Conservation (phyloP, 2,329 filamentous ascomycete species). For the Ophiostoma quercus region DNA sequence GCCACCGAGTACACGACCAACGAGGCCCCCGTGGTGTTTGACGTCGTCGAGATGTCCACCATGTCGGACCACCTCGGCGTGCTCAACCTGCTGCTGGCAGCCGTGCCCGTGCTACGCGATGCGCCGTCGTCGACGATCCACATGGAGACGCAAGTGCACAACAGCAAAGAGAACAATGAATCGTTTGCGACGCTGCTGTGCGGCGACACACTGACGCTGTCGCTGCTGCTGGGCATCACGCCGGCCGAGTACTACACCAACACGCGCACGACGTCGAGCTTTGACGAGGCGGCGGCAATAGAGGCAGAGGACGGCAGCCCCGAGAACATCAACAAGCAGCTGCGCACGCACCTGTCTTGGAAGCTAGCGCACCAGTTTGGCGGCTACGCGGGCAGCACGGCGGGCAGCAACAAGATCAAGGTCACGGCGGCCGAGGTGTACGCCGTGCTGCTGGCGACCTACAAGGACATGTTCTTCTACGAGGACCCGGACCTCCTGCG, state of each 20-base stretch:
- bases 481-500: background rate
- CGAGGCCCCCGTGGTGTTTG: slow-evolving; percentile 42
- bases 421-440: background rate
- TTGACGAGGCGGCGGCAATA: slow-evolving; percentile 34
- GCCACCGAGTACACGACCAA: slow-evolving; percentile 21
- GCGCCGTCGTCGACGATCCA: slow-evolving; percentile 9
- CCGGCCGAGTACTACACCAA: slow-evolving; percentile 50
- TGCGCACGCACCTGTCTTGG: slow-evolving; percentile 33
- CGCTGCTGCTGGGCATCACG: slow-evolving; percentile 47
- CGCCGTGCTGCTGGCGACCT: background rate
- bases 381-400: slow-evolving; percentile 8
- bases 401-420: slow-evolving; percentile 1
- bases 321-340: slow-evolving; percentile 31
- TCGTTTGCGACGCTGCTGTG: slow-evolving; percentile 42
- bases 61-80: slow-evolving; percentile 42
- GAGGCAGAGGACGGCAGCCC: background rate
- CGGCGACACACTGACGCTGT: slow-evolving; percentile 44
- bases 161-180: slow-evolving; percentile 30
- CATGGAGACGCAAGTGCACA: background rate
- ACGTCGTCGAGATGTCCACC: slow-evolving; percentile 52
- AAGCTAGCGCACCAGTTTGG: slow-evolving; percentile 36
- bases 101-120: slow-evolving; percentile 41
- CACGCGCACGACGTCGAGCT: slow-evolving; percentile 37
- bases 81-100: slow-evolving; percentile 44
- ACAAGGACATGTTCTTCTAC: slow-evolving; percentile 5